A percentile compares a stretch with the other conserved stretches of the same genome.
Conservation (phyloP, 2,329 filamentous ascomycete genomes). For the Nothomitra cinnamomea region DNA sequence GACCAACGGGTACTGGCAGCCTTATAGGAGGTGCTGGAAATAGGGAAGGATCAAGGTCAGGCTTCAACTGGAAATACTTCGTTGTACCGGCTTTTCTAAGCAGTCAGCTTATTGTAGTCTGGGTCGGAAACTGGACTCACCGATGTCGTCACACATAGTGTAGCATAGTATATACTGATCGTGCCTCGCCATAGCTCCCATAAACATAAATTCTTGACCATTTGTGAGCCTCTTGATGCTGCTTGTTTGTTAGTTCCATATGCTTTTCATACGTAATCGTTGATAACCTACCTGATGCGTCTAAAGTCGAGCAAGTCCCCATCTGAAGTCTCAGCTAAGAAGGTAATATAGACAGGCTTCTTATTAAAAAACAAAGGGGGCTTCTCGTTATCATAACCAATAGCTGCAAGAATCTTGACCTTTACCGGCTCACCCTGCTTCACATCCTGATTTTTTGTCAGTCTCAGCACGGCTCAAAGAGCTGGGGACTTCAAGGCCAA, state of each 20-base stretch:
- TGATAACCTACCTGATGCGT: conserved; percentile 32
- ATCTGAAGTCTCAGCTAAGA: conserved; percentile 55
- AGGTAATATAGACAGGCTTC: conserved; percentile 51
- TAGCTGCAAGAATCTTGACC: conserved; percentile 45
- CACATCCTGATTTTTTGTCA: conserved; percentile 14
- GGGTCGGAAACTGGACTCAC: conserved; percentile 17
- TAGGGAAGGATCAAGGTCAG: conserved; percentile 27
- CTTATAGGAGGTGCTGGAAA: conserved; percentile 21
- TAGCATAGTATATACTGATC: conserved; percentile 47
- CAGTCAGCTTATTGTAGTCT: conserved; percentile 9
- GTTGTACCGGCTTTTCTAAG: conserved; percentile 37
- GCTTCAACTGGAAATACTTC: conserved; percentile 33
- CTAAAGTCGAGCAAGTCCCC: conserved; percentile 53
- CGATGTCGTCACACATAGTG: conserved; percentile 74
- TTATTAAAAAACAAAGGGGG: conserved; percentile 42
- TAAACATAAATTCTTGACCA: conserved; percentile 42
- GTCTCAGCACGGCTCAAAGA: not conserved
- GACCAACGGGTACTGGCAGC: not conserved
- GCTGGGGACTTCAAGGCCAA: not conserved
- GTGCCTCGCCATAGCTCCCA: conserved; percentile 33
- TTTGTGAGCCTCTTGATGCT: conserved; percentile 49
- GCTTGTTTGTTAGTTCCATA: conserved; percentile 9
- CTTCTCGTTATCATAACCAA: conserved; percentile 56
- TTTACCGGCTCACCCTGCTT: conserved; percentile 28
- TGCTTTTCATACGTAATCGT: not conserved